Base-by-base conservation (phyloP, 768 basidiomycete species). In the Russula emetica region DNA sequence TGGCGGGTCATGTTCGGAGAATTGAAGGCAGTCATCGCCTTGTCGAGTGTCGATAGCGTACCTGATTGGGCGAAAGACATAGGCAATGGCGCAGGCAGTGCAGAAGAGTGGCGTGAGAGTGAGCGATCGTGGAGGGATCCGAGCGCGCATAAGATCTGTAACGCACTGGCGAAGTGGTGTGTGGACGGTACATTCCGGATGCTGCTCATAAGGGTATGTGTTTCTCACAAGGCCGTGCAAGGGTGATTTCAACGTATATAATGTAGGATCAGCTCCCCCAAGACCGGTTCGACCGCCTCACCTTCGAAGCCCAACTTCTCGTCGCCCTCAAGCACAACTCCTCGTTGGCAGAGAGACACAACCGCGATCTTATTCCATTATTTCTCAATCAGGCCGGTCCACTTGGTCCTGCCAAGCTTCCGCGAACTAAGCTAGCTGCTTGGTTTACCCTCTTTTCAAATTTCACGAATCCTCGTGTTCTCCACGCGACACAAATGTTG, bases 361-460 rank as follows among this genome's bases (percentile, higher is more conserved):
- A 89, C 61, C 86, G 92, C 42, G 84, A 89, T n/a, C 77, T 98
- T 38, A 78, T 97, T n/a, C 87, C 92, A 0, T 80, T 89, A 61
- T 97, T 98, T 77, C 78, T 98, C 42, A 72, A 68, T 55, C 74
- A 62, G 69, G 78, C 76, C 36, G 76, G 76, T 16, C 74, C 78
- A n/a, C 73, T 76, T 55, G 69, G 70, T 3, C 63, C 73, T 5
- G 70, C 77, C 4, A 80, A 77, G 51, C 73, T 89, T 8, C 75
- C 85, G 6, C 85, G 85, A 49, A 74, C 79, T 32, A 88, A 86
- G 71, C 82, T 97, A 11, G 76, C 76, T 18, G 79, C 83, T 0
- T 98, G 92, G 86, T 83, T 98, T 30, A 83, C 83, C 22, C 80
- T 98, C 13, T 92, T 98, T 74, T 82, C 90, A 55, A 96, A 94